These are phyloP conservation scores for Blastobotrys attinorum DNA, from an alignment of 805 yeast genomes.

Conservation along the genomic window DNA sequence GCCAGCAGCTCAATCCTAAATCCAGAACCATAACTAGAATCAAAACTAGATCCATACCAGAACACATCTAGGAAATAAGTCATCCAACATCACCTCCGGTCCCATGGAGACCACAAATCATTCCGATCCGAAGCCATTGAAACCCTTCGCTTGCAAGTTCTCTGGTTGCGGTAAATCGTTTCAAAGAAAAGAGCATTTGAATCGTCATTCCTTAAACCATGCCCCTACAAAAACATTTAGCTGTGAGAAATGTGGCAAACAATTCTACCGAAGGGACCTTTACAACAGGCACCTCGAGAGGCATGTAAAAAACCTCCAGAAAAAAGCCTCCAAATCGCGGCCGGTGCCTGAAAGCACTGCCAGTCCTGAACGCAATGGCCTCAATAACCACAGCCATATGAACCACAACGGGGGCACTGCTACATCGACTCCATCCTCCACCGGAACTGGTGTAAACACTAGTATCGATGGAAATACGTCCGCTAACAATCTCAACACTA, in stretches of 20 bases:
- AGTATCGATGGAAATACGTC: neutral
- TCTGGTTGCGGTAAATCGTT: conserved; percentile 10
- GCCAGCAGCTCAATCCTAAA: too few relatives aligned
- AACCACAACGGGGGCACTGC: neutral
- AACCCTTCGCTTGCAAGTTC: conserved; percentile 4
- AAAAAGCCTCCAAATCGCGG: too few relatives aligned
- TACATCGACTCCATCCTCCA: neutral
- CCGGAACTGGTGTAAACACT: neutral
- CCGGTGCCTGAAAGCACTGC: too few relatives aligned
- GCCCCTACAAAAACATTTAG: conserved; percentile 13
- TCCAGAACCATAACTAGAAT: too few relatives aligned
- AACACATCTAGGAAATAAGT: too few relatives aligned
- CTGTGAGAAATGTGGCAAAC: conserved; percentile 35
- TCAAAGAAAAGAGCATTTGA: conserved; percentile 10
- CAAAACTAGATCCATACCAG: too few relatives aligned
- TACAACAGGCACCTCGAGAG: conserved; percentile 41
- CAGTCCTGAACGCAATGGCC: too few relatives aligned
- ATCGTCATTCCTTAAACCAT: conserved; percentile 9
- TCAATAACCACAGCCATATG: too few relatives aligned
- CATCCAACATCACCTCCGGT: too few relatives aligned
- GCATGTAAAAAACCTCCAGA: too few relatives aligned
- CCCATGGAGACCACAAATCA: too few relatives aligned
- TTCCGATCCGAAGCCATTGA: too few relatives aligned
- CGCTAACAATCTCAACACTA: neutral
- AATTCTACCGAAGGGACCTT: conserved; percentile 47